phyloP scores from a whole-genome alignment of 306 rosid genomes.

The Inga laurina region DNA sequence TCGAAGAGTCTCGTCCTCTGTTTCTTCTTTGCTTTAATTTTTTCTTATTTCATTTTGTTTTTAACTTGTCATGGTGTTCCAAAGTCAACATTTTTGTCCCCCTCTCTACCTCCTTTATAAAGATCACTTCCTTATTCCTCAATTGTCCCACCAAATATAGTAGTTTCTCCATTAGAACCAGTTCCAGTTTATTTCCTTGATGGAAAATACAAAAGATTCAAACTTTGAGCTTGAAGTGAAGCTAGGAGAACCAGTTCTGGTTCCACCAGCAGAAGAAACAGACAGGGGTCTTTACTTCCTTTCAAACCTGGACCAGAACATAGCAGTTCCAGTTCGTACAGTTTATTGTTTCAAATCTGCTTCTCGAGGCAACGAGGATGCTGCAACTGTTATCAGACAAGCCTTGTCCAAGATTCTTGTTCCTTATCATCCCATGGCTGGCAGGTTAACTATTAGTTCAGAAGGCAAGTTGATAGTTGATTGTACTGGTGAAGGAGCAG shows the following conservation, averaged over 20 bases:
- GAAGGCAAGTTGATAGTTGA: slow-evolving; percentile 84
- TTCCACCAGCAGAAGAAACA: slow-evolving; percentile 62
- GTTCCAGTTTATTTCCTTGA: neutral
- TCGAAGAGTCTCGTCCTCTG: neutral
- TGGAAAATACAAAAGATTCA: neutral
- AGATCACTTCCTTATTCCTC: slow-evolving; percentile 11
- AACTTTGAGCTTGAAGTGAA: slow-evolving; percentile 41
- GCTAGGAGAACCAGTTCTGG: slow-evolving; percentile 55
- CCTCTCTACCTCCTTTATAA: slow-evolving; percentile 9
- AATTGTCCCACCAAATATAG: neutral
- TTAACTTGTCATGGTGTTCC: neutral
- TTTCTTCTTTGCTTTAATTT: neutral
- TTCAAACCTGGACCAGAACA: slow-evolving; percentile 69
- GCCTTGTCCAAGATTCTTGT: slow-evolving; percentile 42
- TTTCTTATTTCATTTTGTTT: neutral
- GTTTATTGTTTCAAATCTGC: slow-evolving; percentile 46
- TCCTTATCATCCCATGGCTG: slow-evolving; percentile 57
- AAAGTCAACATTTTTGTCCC: neutral
- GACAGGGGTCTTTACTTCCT: slow-evolving; percentile 60
- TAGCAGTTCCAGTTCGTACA: slow-evolving; percentile 56
- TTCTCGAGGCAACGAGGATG: slow-evolving; percentile 53
- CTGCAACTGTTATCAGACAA: slow-evolving; percentile 43
- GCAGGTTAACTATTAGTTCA: slow-evolving; percentile 52
- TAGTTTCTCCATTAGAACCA: neutral
- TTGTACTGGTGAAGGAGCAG: slow-evolving; percentile 74